phyloP scores from a whole-genome alignment of 805 yeast genomes.

The Cyberlindnera lachancei region DNA sequence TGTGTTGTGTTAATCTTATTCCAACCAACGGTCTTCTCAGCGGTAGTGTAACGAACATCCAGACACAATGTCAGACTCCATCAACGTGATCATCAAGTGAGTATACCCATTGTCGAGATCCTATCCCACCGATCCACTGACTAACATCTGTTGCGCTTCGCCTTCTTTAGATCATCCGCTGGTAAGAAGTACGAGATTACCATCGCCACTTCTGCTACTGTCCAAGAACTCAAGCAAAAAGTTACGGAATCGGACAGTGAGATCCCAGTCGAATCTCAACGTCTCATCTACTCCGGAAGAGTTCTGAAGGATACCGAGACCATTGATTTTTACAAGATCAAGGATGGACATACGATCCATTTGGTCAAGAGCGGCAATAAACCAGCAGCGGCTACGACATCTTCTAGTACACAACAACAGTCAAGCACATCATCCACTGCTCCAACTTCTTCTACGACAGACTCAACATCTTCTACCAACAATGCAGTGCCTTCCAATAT shows the following conservation, averaged over 20 bases:
- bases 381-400: constrained; percentile 29
- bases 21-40: too few relatives aligned
- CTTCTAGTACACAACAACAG: too few relatives aligned
- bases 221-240: constrained; percentile 60
- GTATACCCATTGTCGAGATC: too few relatives aligned
- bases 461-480: constrained; percentile 38
- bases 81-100: constrained; percentile 19
- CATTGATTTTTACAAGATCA: constrained; percentile 68
- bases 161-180: constrained; percentile 50
- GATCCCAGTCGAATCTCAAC: constrained; percentile 70
- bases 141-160: too few relatives aligned
- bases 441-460: constrained; percentile 18
- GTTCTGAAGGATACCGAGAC: constrained; percentile 82
- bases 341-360: constrained; percentile 82
- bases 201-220: constrained; percentile 46
- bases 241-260: constrained; percentile 51
- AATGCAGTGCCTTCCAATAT: constrained; percentile 68
- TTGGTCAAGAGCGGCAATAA: constrained; percentile 66
- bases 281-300: constrained; percentile 89
- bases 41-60: too few relatives aligned
- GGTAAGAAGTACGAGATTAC: constrained; percentile 71
- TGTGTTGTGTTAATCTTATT: too few relatives aligned
- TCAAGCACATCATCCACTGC: constrained; percentile 18
- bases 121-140: too few relatives aligned
- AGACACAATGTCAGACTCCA: constrained; percentile 15